phyloP scores from a whole-genome alignment of 2,329 filamentous ascomycete genomes.

The Microcyclosporella mali region DNA sequence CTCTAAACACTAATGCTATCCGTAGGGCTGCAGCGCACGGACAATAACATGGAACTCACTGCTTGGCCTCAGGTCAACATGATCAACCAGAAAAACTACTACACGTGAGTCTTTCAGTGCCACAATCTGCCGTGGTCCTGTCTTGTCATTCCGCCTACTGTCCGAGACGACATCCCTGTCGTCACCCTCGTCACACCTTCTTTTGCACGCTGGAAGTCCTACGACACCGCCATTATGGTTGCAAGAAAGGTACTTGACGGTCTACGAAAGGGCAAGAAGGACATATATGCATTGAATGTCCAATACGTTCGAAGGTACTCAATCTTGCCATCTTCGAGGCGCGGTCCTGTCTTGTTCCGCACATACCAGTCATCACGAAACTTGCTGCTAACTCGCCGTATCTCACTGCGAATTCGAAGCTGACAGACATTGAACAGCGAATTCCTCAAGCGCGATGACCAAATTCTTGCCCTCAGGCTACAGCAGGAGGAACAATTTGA shows the following conservation, averaged over 20 bases:
- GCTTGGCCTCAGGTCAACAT: slow-evolving; percentile 88
- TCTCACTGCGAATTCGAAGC: neutral
- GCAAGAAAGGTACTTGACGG: slow-evolving; percentile 28
- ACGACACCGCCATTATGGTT: slow-evolving; percentile 20
- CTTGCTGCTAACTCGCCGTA: neutral
- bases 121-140: neutral
- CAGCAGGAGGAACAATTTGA: slow-evolving; percentile 83
- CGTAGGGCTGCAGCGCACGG: slow-evolving; percentile 84
- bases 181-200: neutral
- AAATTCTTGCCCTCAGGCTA: slow-evolving; percentile 80
- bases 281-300: slow-evolving; percentile 31
- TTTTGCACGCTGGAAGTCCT: neutral
- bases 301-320: slow-evolving; percentile 31
- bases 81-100: slow-evolving; percentile 99
- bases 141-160: neutral
- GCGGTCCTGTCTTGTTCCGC: neutral
- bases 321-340: neutral
- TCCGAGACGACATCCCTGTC: neutral
- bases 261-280: slow-evolving; percentile 30
- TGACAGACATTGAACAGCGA: slow-evolving; percentile 53
- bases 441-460: slow-evolving; percentile 96
- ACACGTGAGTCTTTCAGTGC: slow-evolving; percentile 60
- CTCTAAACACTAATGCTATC: slow-evolving; percentile 11
- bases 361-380: too few relatives aligned
- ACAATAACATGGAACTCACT: slow-evolving; percentile 95